A percentile compares a stretch with the other conserved stretches of the same genome.
Evolutionary conservation across 371 early-diverging fungal species (phyloP).

Genomic region (Smittium culicis): DNA sequence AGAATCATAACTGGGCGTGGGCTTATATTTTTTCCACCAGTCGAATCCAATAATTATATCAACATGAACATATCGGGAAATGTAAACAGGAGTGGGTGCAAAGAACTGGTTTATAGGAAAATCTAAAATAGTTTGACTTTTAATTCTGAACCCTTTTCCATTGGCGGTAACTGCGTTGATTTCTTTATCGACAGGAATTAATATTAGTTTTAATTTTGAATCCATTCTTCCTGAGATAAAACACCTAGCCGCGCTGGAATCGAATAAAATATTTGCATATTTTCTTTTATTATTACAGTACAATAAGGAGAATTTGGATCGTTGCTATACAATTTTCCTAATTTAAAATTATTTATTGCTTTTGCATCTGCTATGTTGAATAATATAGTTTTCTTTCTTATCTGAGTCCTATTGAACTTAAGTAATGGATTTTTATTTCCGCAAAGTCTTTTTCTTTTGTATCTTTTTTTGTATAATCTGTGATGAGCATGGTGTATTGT

Average conservation of each 20-base stretch:
- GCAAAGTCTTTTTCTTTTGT: neutral
- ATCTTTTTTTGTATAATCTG: neutral
- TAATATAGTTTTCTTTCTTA: neutral
- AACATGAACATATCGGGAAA: neutral
- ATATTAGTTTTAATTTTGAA: neutral
- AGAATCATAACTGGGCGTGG: neutral
- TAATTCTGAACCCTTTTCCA: neutral
- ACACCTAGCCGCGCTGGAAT: neutral
- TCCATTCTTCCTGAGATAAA: slow-evolving; percentile 5
- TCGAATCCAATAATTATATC: slow-evolving; percentile 4
- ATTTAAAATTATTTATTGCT: neutral
- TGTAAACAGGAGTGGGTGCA: neutral
- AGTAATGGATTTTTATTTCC: neutral
- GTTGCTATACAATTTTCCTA: neutral
- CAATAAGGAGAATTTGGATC: neutral
- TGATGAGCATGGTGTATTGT: neutral
- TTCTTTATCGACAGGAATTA: neutral
- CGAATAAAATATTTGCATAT: neutral
- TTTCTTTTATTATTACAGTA: neutral
- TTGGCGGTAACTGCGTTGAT: neutral
- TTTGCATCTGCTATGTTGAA: neutral
- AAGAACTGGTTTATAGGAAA: neutral
- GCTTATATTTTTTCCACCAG: slow-evolving; percentile 6
- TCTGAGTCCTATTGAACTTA: neutral
- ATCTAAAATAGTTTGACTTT: neutral